Conservation (phyloP, 352 stramenopile genomes). For the Globisporangium splendens region DNA sequence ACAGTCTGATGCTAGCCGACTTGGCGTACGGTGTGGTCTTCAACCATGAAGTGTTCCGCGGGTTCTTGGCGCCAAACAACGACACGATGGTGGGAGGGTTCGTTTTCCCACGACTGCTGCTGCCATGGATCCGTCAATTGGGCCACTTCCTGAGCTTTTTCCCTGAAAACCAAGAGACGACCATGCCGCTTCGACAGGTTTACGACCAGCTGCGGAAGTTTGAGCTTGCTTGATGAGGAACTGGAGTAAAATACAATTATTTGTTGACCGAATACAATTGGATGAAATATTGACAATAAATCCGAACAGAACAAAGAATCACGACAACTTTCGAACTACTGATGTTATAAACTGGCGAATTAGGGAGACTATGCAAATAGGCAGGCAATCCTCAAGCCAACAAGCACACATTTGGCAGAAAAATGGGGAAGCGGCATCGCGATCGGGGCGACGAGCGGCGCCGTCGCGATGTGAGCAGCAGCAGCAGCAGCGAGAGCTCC, state of each 20-base stretch:
- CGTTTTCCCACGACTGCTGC: conserved; percentile 62
- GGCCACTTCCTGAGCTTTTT: conserved; percentile 87
- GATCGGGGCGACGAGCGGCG: not conserved
- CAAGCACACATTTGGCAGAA: too few relatives aligned
- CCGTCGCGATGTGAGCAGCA: not conserved
- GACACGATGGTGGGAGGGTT: conserved; percentile 20
- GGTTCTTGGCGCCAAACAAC: conserved; percentile 34
- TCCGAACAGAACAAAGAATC: not conserved
- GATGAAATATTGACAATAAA: not conserved
- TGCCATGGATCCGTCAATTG: conserved; percentile 85
- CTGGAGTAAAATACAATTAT: not conserved
- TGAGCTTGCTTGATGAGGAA: conserved; percentile 23
- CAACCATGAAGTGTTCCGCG: conserved; percentile 78
- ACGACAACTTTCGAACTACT: too few relatives aligned
- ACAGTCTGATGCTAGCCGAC: conserved; percentile 79
- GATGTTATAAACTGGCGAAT: too few relatives aligned
- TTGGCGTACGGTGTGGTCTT: conserved; percentile 84
- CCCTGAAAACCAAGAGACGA: conserved; percentile 81
- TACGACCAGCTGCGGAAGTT: conserved; percentile 82
- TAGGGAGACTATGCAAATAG: too few relatives aligned
- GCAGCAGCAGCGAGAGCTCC: conserved; percentile 4
- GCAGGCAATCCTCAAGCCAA: too few relatives aligned
- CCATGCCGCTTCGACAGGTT: conserved; percentile 66
- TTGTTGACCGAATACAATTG: not conserved
- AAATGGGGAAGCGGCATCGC: conserved; percentile 1